A percentile compares a stretch with the other conserved stretches of the same genome.
Conservation (phyloP, 192 early-diverging fungal genomes). For the Phlyctochytrium planicorne region DNA sequence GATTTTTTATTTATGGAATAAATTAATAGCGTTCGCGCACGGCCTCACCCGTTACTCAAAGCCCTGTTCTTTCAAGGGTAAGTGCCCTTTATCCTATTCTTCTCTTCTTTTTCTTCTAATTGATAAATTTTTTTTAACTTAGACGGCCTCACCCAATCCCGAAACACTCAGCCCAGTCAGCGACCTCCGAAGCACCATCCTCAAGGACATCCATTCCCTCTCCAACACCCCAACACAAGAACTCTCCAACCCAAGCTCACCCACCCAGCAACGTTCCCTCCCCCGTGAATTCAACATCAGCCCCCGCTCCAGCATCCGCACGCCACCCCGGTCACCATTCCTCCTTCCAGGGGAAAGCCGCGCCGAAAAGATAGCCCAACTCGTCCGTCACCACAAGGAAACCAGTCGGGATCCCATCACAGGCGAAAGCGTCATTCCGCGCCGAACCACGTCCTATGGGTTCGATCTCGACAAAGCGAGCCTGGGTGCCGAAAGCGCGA, state of each 20-base stretch:
- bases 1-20: too few relatives aligned
- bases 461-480: not conserved
- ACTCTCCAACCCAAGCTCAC: not conserved
- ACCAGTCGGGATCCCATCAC: not conserved
- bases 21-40: too few relatives aligned
- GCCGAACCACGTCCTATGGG: not conserved
- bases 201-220: not conserved
- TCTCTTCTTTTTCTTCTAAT: too few relatives aligned
- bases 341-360: not conserved
- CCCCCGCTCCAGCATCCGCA: not conserved
- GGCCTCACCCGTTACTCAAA: too few relatives aligned
- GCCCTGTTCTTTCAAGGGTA: too few relatives aligned
- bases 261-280: not conserved
- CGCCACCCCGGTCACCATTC: not conserved
- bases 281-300: not conserved
- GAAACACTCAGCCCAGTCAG: too few relatives aligned
- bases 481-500: not conserved
- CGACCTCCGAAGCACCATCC: not conserved
- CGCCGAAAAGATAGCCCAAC: not conserved
- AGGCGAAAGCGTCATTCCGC: not conserved
- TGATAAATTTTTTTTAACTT: too few relatives aligned
- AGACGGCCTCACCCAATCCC: too few relatives aligned
- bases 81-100: too few relatives aligned
- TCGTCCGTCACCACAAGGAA: not conserved
- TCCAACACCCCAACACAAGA: not conserved